These are phyloP conservation scores for Citrullus mucosospermus DNA, from an alignment of 306 rosid genomes.

Conservation along the genomic window DNA sequence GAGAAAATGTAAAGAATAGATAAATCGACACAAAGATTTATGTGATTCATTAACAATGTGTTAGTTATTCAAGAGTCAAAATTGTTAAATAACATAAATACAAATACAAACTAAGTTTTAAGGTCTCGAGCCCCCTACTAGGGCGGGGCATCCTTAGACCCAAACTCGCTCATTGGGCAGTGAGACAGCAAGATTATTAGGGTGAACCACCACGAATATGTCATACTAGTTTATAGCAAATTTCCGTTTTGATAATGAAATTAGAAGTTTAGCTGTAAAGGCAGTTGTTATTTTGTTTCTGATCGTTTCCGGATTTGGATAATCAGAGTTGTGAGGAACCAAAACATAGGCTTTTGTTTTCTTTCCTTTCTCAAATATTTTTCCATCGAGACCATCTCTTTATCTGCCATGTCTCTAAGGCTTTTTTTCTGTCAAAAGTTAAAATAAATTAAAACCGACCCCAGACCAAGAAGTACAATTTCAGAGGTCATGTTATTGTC, in stretches of 20 bases:
- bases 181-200: neutral
- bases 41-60: too few relatives aligned
- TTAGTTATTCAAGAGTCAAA: too few relatives aligned
- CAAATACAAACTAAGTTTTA: too few relatives aligned
- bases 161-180: too few relatives aligned
- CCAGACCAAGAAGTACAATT: neutral
- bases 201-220: too few relatives aligned
- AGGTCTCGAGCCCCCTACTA: too few relatives aligned
- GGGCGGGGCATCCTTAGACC: too few relatives aligned
- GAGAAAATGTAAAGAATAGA: too few relatives aligned
- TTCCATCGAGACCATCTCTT: neutral
- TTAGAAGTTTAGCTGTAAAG: neutral
- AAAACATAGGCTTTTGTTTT: neutral
- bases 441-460: neutral
- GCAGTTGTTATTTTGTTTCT: neutral
- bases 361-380: neutral
- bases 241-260: neutral
- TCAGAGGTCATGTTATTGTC: neutral
- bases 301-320: neutral
- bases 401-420: neutral
- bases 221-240: neutral
- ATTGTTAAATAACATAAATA: too few relatives aligned
- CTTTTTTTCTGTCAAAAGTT: neutral
- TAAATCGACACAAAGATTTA: too few relatives aligned
- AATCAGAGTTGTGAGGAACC: neutral